phyloP scores from a whole-genome alignment of 768 basidiomycete genomes.

The Albatrellus ellisii region DNA sequence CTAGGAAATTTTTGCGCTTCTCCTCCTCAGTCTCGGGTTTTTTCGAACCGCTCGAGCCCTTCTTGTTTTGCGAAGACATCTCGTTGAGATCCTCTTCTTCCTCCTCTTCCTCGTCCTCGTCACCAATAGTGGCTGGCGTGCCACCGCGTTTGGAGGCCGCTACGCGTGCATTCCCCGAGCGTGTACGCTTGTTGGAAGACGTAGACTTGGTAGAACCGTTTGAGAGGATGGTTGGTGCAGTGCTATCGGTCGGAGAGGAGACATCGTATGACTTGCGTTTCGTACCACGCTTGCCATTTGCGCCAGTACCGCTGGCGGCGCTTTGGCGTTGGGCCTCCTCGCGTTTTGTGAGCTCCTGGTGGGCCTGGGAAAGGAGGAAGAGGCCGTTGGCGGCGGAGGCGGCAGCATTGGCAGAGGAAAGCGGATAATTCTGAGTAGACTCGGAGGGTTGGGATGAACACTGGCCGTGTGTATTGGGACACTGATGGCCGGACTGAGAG shows the following conservation, averaged over 20 bases:
- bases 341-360: slow-evolving; percentile 93
- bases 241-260: slow-evolving; percentile 22
- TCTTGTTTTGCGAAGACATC: slow-evolving; percentile 8
- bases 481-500: slow-evolving; percentile 9
- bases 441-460: slow-evolving; percentile 5
- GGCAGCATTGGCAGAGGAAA: slow-evolving; percentile 42
- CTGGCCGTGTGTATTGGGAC: slow-evolving; percentile 6
- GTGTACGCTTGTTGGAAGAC: slow-evolving; percentile 31
- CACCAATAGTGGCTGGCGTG: slow-evolving; percentile 15
- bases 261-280: slow-evolving; percentile 59
- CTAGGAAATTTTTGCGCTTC: slow-evolving; percentile 92
- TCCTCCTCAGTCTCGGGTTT: slow-evolving; percentile 97
- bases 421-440: slow-evolving; percentile 16
- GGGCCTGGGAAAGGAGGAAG: slow-evolving; percentile 87
- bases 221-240: slow-evolving; percentile 1
- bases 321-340: slow-evolving; percentile 68
- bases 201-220: slow-evolving; percentile 11
- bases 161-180: slow-evolving; percentile 16
- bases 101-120: slow-evolving; percentile 23
- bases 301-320: slow-evolving; percentile 18
- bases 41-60: slow-evolving; percentile 29
- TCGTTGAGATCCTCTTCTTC: slow-evolving; percentile 20
- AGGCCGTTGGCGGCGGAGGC: slow-evolving; percentile 80
- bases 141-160: slow-evolving; percentile 16
- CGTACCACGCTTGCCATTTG: slow-evolving; percentile 36